A percentile compares a stretch with the other conserved stretches of the same genome.
These are phyloP conservation scores for Xylariaceae sp. DNA, from an alignment of 2,329 filamentous ascomycete genomes.

Conservation along the genomic window DNA sequence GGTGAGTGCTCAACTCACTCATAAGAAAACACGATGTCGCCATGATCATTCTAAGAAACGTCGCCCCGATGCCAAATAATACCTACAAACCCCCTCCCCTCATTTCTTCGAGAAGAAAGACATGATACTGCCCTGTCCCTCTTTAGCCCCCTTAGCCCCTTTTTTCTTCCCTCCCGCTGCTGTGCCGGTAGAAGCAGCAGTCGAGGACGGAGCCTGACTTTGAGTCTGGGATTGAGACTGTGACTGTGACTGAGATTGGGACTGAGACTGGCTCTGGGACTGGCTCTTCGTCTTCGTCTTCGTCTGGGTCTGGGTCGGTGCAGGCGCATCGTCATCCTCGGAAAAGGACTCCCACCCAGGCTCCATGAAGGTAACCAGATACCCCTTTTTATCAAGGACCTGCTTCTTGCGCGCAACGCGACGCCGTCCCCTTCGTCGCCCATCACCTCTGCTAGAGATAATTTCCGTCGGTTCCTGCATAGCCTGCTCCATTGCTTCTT, in stretches of 20 bases:
- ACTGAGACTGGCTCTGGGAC: too few relatives aligned
- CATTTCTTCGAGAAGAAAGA: constrained; percentile 35
- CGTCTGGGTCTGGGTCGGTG: too few relatives aligned
- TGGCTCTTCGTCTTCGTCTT: too few relatives aligned
- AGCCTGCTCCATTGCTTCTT: too few relatives aligned
- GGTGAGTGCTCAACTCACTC: too few relatives aligned
- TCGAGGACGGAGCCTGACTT: constrained; percentile 7
- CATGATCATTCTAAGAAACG: too few relatives aligned
- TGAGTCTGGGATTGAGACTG: too few relatives aligned
- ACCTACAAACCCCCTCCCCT: background rate
- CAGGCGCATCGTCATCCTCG: constrained; percentile 29
- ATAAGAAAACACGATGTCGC: too few relatives aligned
- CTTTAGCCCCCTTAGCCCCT: constrained; percentile 24
- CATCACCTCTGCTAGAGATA: constrained; percentile 27
- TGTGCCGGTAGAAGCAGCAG: constrained; percentile 21
- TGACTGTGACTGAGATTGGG: too few relatives aligned
- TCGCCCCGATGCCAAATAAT: too few relatives aligned
- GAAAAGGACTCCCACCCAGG: constrained; percentile 35
- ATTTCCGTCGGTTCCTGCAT: constrained; percentile 28
- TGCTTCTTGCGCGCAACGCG: constrained; percentile 33
- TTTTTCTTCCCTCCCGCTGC: constrained; percentile 27
- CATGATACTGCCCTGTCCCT: constrained; percentile 33
- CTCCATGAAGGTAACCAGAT: constrained; percentile 34
- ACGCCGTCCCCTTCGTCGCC: constrained; percentile 30
- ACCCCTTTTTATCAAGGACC: constrained; percentile 33